Evolutionary conservation across 352 stramenopile species (phyloP).

Genomic region (Pythium chondricola): DNA sequence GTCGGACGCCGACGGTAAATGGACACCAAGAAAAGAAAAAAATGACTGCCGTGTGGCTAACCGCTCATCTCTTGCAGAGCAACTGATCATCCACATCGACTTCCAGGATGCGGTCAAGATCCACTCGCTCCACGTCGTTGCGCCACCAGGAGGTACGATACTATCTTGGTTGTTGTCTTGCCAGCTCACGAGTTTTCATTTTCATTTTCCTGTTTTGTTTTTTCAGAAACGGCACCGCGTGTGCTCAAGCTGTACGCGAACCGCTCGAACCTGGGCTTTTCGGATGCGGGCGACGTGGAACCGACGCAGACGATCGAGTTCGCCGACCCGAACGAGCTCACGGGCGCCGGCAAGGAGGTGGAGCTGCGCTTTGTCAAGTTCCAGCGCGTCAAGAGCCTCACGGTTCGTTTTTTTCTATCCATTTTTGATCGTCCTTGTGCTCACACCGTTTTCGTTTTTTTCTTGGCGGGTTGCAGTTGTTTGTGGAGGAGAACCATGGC

Average conservation of each 20-base stretch:
- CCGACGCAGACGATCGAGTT: constrained; percentile 71
- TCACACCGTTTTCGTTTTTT: not conserved
- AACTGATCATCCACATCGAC: constrained; percentile 76
- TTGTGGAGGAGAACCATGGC: constrained; percentile 76
- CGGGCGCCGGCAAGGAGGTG: constrained; percentile 47
- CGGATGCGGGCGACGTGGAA: constrained; percentile 58
- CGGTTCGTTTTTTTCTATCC: constrained; percentile 13
- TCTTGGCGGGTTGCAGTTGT: constrained; percentile 37
- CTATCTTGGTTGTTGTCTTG: not conserved
- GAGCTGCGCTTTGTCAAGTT: constrained; percentile 83
- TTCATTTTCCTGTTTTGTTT: not conserved
- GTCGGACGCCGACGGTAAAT: constrained; percentile 63
- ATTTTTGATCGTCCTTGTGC: not conserved
- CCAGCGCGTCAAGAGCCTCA: constrained; percentile 69
- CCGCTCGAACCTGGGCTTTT: constrained; percentile 67
- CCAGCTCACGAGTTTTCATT: not conserved
- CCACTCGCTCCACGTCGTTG: constrained; percentile 62
- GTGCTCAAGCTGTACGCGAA: constrained; percentile 72
- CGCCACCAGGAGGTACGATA: constrained; percentile 34
- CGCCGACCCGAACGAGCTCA: constrained; percentile 28
- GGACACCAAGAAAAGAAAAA: no score
- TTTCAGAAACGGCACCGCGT: constrained; percentile 42
- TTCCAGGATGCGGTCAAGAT: constrained; percentile 80
- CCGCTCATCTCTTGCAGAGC: no score
- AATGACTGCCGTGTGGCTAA: no score